Evolutionary conservation across 169 alveolate genomes (phyloP).

Genomic region (Perkinsus marinus): DNA sequence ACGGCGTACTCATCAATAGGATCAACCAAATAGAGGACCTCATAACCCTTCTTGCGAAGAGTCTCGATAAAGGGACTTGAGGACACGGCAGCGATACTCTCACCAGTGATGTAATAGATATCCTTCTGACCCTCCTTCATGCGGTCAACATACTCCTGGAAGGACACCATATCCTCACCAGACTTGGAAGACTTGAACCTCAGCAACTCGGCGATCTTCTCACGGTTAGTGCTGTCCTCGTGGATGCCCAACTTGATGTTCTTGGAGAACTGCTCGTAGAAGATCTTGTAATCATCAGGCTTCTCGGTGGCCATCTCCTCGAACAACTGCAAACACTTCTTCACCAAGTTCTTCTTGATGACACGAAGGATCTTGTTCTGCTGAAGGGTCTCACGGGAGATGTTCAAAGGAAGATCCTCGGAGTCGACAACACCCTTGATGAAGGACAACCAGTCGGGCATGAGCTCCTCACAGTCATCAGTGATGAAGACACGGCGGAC

Average conservation of each 20-base stretch:
- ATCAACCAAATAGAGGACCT: conserved; percentile 96
- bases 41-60: conserved; percentile 86
- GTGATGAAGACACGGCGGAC: conserved; percentile 98
- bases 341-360: conserved; percentile 90
- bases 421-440: conserved; percentile 99
- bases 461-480: conserved; percentile 99
- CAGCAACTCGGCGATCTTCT: conserved; percentile 87
- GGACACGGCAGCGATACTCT: conserved; percentile 87
- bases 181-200: conserved; percentile 94
- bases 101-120: conserved; percentile 98
- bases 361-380: conserved; percentile 97
- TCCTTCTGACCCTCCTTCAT: conserved; percentile 98
- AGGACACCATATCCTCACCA: conserved; percentile 92
- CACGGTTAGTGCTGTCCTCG: conserved; percentile 92
- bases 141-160: conserved; percentile 93
- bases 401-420: conserved; percentile 97
- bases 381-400: conserved; percentile 94
- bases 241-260: conserved; percentile 97
- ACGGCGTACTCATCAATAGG: conserved; percentile 99
- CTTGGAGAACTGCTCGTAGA: conserved; percentile 98
- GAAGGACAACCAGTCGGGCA: conserved; percentile 98
- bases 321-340: conserved; percentile 96
- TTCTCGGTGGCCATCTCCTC: conserved; percentile 93
- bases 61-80: conserved; percentile 96
- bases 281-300: conserved; percentile 92